phyloP scores from a whole-genome alignment of 2,329 filamentous ascomycete genomes.

The Setomelanomma holmii region DNA sequence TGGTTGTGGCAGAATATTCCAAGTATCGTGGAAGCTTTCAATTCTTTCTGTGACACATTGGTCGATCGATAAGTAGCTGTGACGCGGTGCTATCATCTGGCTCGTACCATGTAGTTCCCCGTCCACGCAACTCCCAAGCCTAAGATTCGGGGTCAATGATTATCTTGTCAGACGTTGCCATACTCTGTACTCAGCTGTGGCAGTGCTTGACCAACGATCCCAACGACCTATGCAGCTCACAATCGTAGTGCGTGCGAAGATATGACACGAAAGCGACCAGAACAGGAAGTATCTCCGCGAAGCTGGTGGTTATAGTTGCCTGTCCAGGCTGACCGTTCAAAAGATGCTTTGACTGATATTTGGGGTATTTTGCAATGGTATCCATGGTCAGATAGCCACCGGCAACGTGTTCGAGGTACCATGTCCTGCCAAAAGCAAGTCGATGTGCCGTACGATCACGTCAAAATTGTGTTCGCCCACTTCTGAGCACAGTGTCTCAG shows the following conservation, averaged over 20 bases:
- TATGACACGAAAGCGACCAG: not conserved
- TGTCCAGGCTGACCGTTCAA: not conserved
- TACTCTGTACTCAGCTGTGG: not conserved
- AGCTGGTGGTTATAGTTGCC: not conserved
- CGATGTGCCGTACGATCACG: not conserved
- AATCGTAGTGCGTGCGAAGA: not conserved
- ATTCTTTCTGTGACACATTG: no score
- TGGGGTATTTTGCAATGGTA: no score
- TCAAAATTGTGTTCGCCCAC: not conserved
- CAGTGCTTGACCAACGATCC: not conserved
- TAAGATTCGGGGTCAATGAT: not conserved
- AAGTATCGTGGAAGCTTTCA: no score
- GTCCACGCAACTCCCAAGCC: not conserved
- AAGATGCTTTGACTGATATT: not conserved
- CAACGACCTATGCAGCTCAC: not conserved
- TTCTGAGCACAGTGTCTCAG: not conserved
- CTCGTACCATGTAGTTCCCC: no score
- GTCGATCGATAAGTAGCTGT: no score
- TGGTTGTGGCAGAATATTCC: no score
- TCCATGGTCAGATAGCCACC: not conserved
- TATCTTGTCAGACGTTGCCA: not conserved
- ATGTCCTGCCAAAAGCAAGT: not conserved
- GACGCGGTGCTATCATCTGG: no score
- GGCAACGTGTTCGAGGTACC: not conserved
- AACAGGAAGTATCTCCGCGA: not conserved